Base-by-base conservation (phyloP, 2,329 filamentous ascomycete genomes). In the Microdochium nivale region DNA sequence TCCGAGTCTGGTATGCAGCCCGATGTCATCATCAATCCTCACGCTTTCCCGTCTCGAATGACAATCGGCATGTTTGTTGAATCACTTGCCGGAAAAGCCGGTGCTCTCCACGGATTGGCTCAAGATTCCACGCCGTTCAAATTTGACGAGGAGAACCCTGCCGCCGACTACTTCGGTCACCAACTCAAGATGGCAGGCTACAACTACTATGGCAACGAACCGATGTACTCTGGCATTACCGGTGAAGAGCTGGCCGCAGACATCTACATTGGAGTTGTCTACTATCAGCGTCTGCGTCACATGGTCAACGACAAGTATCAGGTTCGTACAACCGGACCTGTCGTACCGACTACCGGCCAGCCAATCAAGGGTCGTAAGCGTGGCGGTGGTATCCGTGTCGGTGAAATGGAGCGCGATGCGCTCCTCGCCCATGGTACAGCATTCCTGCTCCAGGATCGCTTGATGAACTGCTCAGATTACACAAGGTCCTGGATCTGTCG, bases 221-320 rank as follows among this genome's bases (percentile, higher is more conserved):
- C 94, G 44, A 95, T 99, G 86, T 99, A 99, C 76, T 94, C 87
- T 44, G 94, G 94, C 43, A 92, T 97, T 67, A 99, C 94, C 0
- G 94, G 94, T 55, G 84, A 95, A 67, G 92, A 97, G 69, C 84
- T 99, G 40, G 84, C 85, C 21, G 92, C 90, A 7, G 94, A 99
- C 66, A 97, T 99, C 64, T 99, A 95, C 73, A 83, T 97, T 54
- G 94, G 94, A 47, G 85, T 96, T 11, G 94, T 99, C 55, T 97
- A 97, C 78, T 99, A 99, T 77, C 94, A 99, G 72, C 86, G 94
- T 69, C 80, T 99, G 55, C 81, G 94, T 67, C 94, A 99, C 84
- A 99, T 99, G 94, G 94, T 99, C 52, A 97, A 96, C 80, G 94
- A 99, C 72, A 99, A 99, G 72, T 99, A 88, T 78, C 94, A 99